Conservation (phyloP, 2,329 filamentous ascomycete genomes). For the Claviceps maximensis region DNA sequence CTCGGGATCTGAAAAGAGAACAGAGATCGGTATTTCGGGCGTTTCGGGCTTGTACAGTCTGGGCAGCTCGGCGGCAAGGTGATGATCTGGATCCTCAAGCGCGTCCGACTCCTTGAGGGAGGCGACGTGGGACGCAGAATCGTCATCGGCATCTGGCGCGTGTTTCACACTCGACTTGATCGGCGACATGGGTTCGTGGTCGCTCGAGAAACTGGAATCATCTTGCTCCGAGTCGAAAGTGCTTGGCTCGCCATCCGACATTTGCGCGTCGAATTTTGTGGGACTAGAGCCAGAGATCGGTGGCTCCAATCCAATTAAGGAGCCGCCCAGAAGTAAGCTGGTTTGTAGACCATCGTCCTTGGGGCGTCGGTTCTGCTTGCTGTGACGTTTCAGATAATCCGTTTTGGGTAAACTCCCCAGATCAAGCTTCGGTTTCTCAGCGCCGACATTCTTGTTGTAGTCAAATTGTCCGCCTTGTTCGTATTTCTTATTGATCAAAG, state of each 20-base stretch:
- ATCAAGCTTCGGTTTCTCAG: constrained; percentile 17
- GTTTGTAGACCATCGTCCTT: constrained; percentile 14
- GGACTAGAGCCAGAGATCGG: constrained; percentile 20
- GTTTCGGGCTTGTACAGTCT: constrained; percentile 34
- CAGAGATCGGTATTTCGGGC: constrained; percentile 36
- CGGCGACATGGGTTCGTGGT: constrained; percentile 35
- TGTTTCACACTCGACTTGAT: constrained; percentile 34
- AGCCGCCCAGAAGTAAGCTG: constrained; percentile 15
- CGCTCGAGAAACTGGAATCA: constrained; percentile 36
- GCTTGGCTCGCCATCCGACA: constrained; percentile 33
- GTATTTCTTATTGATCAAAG: constrained; percentile 45
- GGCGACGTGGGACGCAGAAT: constrained; percentile 37
- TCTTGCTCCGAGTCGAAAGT: constrained; percentile 44
- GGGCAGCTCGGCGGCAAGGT: constrained; percentile 35
- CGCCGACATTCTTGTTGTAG: constrained; percentile 21
- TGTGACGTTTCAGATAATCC: constrained; percentile 34
- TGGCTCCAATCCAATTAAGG: constrained; percentile 15
- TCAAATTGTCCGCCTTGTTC: constrained; percentile 42
- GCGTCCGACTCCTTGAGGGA: constrained; percentile 37
- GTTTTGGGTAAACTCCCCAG: constrained; percentile 29
- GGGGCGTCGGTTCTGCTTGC: constrained; percentile 25
- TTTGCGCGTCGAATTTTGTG: constrained; percentile 21
- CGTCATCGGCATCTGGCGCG: constrained; percentile 31
- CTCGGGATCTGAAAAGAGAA: constrained; percentile 47
- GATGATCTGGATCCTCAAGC: constrained; percentile 31